A percentile compares a stretch with the other conserved stretches of the same genome.
Evolutionary conservation across 2,329 filamentous ascomycete genomes (phyloP).

Genomic region (Pseudonectria buxi): DNA sequence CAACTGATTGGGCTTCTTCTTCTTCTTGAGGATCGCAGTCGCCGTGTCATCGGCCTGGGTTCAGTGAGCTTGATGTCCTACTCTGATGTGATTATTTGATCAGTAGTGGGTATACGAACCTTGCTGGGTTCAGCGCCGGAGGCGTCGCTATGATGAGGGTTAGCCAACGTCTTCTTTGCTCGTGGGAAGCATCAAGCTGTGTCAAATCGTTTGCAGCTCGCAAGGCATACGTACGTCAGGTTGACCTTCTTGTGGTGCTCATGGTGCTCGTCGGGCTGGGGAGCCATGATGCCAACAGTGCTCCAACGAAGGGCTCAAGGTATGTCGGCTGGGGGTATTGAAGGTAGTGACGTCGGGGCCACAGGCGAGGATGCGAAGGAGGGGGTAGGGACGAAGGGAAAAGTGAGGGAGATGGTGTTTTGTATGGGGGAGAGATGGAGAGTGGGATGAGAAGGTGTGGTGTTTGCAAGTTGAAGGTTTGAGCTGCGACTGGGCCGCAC

Average conservation of each 20-base stretch:
- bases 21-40: constrained; percentile 98
- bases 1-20: constrained; percentile 99
- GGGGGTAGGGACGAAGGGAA: constrained; percentile 12
- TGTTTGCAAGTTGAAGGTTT: constrained; percentile 14
- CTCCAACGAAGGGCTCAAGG: constrained; percentile 21
- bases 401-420: constrained; percentile 12
- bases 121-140: constrained; percentile 83
- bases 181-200: not conserved
- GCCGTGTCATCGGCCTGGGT: constrained; percentile 78
- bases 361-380: constrained; percentile 5
- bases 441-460: constrained; percentile 5
- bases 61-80: constrained; percentile 26
- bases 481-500: constrained; percentile 22
- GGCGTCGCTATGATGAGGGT: constrained; percentile 59
- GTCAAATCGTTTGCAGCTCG: not conserved
- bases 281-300: constrained; percentile 55
- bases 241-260: constrained; percentile 66
- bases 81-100: constrained; percentile 6
- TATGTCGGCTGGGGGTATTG: constrained; percentile 15
- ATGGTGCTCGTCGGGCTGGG: constrained; percentile 52
- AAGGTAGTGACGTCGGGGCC: constrained; percentile 15
- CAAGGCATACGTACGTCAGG: constrained; percentile 55
- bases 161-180: constrained; percentile 24
- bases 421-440: constrained; percentile 1
- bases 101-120: constrained; percentile 44